Conservation (phyloP, 805 yeast genomes). For the Torulaspora quercuum region DNA sequence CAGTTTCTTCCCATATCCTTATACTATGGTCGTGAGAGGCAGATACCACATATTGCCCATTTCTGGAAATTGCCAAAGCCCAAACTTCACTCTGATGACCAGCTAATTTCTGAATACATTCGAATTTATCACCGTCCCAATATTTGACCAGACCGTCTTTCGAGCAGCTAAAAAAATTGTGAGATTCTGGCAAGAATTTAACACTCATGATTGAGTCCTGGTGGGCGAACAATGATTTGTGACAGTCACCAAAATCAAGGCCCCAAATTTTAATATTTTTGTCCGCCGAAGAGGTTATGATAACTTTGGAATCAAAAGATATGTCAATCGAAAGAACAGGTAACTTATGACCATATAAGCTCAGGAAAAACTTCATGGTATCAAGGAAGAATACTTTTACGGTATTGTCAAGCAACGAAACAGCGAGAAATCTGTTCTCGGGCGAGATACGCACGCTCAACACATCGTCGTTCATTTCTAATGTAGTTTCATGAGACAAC, state of each 20-base stretch:
- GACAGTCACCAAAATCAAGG: constrained; percentile 97
- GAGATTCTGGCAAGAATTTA: constrained; percentile 76
- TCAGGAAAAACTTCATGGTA: constrained; percentile 78
- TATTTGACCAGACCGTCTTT: constrained; percentile 88
- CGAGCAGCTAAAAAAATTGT: constrained; percentile 83
- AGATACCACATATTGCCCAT: constrained; percentile 69
- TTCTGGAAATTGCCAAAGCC: constrained; percentile 75
- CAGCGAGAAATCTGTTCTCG: constrained; percentile 71
- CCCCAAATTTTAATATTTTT: constrained; percentile 99
- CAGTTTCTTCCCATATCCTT: constrained; percentile 89
- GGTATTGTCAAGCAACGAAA: constrained; percentile 86
- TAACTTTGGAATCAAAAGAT: constrained; percentile 79
- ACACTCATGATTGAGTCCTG: constrained; percentile 94
- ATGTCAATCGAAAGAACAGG: constrained; percentile 94
- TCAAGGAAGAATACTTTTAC: constrained; percentile 91
- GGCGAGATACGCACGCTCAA: constrained; percentile 77
- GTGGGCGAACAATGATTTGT: constrained; percentile 92
- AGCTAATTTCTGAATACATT: constrained; percentile 79
- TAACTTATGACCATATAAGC: constrained; percentile 91
- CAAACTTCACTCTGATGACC: constrained; percentile 94
- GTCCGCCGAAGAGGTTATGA: constrained; percentile 94
- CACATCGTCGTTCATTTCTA: constrained; percentile 85
- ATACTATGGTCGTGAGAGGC: constrained; percentile 92
- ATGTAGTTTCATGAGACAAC: constrained; percentile 69
- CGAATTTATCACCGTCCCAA: constrained; percentile 99